A percentile compares a stretch with the other conserved stretches of the same genome.
phyloP scores from a whole-genome alignment of 2,329 filamentous ascomycete genomes.

The Fusarium sp. region DNA sequence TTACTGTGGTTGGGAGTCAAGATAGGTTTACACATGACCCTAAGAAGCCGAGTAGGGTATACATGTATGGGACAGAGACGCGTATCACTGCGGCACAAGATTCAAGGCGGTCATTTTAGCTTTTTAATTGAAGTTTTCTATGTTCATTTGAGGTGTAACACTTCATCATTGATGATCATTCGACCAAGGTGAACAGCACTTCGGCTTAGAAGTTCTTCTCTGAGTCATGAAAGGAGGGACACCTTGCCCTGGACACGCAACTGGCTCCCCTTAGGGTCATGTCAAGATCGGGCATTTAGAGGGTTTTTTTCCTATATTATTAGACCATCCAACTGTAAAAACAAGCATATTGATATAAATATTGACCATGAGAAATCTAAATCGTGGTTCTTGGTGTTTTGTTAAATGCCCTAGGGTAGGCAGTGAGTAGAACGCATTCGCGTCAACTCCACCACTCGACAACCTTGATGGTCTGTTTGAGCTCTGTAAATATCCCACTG shows the following conservation, averaged over 20 bases:
- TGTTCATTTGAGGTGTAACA: neutral
- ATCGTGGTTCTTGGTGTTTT: neutral
- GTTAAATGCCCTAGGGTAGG: neutral
- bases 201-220: neutral
- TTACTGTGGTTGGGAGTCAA: neutral
- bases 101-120: neutral
- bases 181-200: neutral
- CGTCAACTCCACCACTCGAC: neutral
- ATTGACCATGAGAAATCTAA: too few species aligned
- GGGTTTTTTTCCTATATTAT: too few species aligned
- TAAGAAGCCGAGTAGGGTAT: neutral
- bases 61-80: conserved; percentile 17
- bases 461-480: neutral
- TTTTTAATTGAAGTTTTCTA: neutral
- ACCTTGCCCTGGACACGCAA: neutral
- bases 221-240: neutral
- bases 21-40: neutral
- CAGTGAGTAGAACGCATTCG: neutral
- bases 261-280: too few species aligned
- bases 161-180: neutral
- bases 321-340: too few species aligned
- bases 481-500: neutral
- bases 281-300: too few species aligned
- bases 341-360: too few species aligned
- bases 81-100: neutral